Base-by-base conservation (phyloP, 805 yeast genomes). In the Kuraishia ogatae region DNA sequence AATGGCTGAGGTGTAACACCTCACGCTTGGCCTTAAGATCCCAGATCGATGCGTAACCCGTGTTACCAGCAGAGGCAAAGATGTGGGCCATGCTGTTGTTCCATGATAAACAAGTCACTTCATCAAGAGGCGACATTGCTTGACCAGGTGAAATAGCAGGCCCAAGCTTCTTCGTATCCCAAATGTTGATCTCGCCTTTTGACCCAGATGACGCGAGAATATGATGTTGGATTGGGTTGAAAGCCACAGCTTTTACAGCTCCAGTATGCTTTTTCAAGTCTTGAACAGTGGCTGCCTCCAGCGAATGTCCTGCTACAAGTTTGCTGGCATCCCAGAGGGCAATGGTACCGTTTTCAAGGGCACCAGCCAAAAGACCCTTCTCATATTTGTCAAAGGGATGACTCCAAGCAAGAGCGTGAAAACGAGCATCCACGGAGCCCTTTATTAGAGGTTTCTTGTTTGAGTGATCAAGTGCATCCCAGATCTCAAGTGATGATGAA, bases 31-130 rank as follows among this genome's bases (percentile, higher is more conserved):
- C 83, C 65, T 87, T 88, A 60, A 92, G 75, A 71, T 94, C 98
- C 97, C 97, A 94, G 60, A 94, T 85, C 1, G 97, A 86, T 2
- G 97, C 85, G 67, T 82, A 87, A 17, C 96, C 96, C 17, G 89
- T 80, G 62, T 83, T 81, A 51, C 96, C 90, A 13, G 96, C 96
- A 53, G 89, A 78, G 20, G 98, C 98, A 69, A 94, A 82, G 61
- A 94, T 92, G 65, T 93, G 96, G 47, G 86, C 73, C 55, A 88
- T 85, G 39, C 81, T 74, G 65, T 85, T 83, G 73, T 94, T 94
- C 98, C 98, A 94, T 2, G 97, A 82, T 26, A 94, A 80, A 43
- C 88, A 80, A 43, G 85, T 80, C 55, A 94, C 80, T 62, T 87
- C 93, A 60, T 89, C 96, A 72, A 83, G 79, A 55, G 96, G 88